phyloP scores from a whole-genome alignment of 1,284 basidiomycete genomes.

The Leccinum insigne region DNA sequence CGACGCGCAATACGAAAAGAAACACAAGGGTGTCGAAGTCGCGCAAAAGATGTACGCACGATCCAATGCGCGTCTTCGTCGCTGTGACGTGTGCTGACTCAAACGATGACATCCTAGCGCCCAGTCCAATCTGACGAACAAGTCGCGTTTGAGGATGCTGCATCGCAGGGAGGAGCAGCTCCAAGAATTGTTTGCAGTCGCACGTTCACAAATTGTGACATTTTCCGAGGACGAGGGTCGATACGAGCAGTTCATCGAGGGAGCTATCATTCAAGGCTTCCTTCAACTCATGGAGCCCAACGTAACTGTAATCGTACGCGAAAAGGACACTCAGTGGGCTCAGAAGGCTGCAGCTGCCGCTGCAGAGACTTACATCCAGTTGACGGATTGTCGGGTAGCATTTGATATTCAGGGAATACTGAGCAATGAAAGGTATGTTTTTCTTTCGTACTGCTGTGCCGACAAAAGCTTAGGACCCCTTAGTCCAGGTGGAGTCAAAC shows the following conservation, averaged over 20 bases:
- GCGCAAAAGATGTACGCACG: slow-evolving; percentile 89
- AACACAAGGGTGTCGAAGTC: slow-evolving; percentile 88
- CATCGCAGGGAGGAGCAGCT: slow-evolving; percentile 93
- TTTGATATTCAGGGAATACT: slow-evolving; percentile 69
- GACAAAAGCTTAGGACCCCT: slow-evolving; percentile 1
- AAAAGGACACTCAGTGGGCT: slow-evolving; percentile 57
- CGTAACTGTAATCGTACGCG: slow-evolving; percentile 61
- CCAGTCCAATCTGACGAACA: slow-evolving; percentile 96
- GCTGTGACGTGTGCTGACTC: not conserved
- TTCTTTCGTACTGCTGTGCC: slow-evolving; percentile 1
- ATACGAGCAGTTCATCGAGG: slow-evolving; percentile 67
- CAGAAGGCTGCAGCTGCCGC: slow-evolving; percentile 66
- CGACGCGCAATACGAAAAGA: slow-evolving; percentile 92
- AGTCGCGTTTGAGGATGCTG: slow-evolving; percentile 89
- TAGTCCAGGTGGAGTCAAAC: slow-evolving; percentile 81
- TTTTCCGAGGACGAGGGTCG: slow-evolving; percentile 71
- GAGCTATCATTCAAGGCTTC: slow-evolving; percentile 49
- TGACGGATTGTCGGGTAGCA: slow-evolving; percentile 71
- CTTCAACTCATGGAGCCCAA: slow-evolving; percentile 72
- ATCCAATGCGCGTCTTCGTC: not conserved
- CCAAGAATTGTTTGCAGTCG: slow-evolving; percentile 83
- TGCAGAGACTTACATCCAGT: slow-evolving; percentile 63
- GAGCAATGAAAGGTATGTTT: slow-evolving; percentile 67
- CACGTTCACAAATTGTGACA: slow-evolving; percentile 55
- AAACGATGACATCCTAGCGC: slow-evolving; percentile 57